Conservation (phyloP, 163 green algal genomes). For the Volvox carteri region DNA sequence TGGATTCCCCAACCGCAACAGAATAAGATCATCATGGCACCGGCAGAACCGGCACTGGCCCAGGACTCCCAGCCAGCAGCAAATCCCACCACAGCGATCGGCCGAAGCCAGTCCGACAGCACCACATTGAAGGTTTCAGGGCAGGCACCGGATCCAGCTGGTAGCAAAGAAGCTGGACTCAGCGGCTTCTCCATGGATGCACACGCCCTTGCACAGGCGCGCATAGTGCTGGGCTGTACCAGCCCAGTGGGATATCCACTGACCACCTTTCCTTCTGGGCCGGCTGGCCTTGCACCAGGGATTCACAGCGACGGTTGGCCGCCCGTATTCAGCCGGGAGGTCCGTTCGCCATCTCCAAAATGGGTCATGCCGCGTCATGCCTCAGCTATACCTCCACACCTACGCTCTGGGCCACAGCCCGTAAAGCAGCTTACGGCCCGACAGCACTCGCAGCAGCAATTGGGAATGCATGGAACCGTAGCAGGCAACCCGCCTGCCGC, state of each 20-base stretch:
- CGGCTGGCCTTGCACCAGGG: background rate
- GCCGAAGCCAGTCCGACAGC: background rate
- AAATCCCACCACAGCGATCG: background rate
- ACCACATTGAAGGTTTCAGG: background rate
- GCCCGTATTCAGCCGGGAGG: background rate
- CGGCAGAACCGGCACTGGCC: background rate
- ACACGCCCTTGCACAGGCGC: background rate
- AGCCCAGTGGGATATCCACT: background rate
- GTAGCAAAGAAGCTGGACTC: background rate
- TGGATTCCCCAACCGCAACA: constrained; percentile 19
- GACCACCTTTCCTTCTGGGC: background rate
- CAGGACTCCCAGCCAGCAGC: background rate
- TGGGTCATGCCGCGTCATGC: background rate
- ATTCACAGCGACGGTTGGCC: background rate
- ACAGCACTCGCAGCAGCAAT: background rate
- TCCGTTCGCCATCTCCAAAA: background rate
- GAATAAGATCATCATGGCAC: background rate
- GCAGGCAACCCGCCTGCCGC: no score
- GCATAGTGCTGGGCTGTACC: background rate
- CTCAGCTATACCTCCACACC: background rate
- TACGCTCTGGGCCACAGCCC: background rate
- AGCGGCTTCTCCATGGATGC: background rate
- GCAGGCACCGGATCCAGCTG: background rate
- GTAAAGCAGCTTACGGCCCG: background rate
- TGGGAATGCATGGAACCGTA: background rate